These are phyloP conservation scores for Clonostachys byssicola DNA, from an alignment of 2,329 filamentous ascomycete genomes.

Conservation along the genomic window DNA sequence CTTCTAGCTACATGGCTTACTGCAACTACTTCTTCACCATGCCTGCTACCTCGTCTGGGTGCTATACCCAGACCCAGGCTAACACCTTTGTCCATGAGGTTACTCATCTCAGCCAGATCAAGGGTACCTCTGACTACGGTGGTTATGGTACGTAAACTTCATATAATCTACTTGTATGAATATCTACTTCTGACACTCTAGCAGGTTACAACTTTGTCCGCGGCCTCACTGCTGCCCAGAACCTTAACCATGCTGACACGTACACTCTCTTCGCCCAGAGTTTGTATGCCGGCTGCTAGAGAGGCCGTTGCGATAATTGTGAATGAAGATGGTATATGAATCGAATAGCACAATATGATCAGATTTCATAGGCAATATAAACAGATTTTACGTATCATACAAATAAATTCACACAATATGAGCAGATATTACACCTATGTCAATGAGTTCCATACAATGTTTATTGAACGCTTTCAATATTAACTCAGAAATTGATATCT, in stretches of 20 bases:
- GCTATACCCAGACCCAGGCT: conserved; percentile 62
- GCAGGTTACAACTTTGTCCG: conserved; percentile 41
- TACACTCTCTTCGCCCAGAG: conserved; percentile 36
- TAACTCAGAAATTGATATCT: too few species aligned
- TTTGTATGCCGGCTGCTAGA: conserved; percentile 12
- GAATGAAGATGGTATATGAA: too few species aligned
- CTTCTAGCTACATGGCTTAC: conserved; percentile 52
- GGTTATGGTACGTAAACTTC: conserved; percentile 37
- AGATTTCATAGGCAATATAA: too few species aligned
- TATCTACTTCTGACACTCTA: background rate
- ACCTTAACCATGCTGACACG: conserved; percentile 61
- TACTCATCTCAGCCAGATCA: conserved; percentile 54
- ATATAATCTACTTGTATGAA: background rate
- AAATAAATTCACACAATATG: too few species aligned
- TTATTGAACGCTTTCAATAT: too few species aligned
- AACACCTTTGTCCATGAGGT: conserved; percentile 63
- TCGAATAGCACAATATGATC: too few species aligned
- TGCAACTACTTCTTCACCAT: conserved; percentile 59
- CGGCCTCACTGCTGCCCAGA: conserved; percentile 39
- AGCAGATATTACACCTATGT: too few species aligned
- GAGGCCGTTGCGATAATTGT: background rate
- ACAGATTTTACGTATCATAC: too few species aligned
- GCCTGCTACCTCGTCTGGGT: conserved; percentile 39
- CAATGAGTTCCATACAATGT: too few species aligned
- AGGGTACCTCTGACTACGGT: conserved; percentile 54